Evolutionary conservation across 768 basidiomycete species (phyloP), one percentile per base, ranked within the genome.

Genomic region (Mycena leptocephala): DNA sequence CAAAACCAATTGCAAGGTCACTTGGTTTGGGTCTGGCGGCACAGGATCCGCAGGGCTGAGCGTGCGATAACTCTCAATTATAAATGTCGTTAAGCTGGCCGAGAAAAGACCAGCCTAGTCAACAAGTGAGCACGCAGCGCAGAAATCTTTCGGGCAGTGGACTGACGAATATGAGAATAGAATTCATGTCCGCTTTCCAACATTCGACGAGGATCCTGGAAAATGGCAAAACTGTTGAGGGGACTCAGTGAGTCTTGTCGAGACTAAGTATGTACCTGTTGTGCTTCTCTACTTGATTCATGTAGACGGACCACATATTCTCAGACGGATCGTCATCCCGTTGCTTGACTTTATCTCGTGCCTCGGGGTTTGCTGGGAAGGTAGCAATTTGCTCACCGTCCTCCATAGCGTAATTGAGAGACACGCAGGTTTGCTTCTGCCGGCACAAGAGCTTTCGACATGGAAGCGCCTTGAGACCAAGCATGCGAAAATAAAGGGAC

Each of bases 91-190:
- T 33, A 80, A 26, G 13, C 81, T 79, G 14, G 79, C 81, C 10
- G 84, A 83, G 71, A 84, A 84, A 11, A 84, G 75, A 55, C 80
- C 83, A 8, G 84, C 83, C 83, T 83, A 22, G 18, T 20, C 11
- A 32, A 41, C 28, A 32, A 53, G 13, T 58, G 14, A 59, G 58
- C 22, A 37, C 46, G 24, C 3, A 18, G 28, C 18, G 6, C 18
- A 22, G 1, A 5, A n/a, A 3, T 20, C 3, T 26, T 26, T 16
- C 43, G 55, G 28, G 11, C 22, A 16, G n/a, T 14, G 22, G 11
- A 74, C 72, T 5, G 24, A 77, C 77, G n/a, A 78, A 78, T 37
- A 78, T 78, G 11, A 78, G 43, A 32, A 78, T 75, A 0, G 77
- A 75, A 37, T 72, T 79, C 78, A 76, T 79, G 16, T 79, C 75